Conservation (phyloP, 345 rosid species). For the Raphanus sativus region DNA sequence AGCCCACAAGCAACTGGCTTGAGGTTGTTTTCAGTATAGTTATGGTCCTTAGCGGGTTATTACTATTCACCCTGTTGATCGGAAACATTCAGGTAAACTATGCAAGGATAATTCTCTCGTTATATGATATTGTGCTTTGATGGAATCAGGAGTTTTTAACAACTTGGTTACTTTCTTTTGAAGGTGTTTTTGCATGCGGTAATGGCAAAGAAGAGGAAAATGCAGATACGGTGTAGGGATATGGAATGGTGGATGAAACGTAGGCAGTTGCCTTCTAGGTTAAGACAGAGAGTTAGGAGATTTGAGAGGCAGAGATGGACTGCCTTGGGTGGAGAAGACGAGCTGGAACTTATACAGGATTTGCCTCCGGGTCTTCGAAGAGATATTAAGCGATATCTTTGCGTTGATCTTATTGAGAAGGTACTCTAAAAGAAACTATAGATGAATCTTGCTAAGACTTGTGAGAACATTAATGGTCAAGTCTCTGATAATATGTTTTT, state of each 20-base stretch:
- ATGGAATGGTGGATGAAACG: conserved; percentile 96
- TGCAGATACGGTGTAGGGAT: conserved; percentile 79
- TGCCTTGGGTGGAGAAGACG: conserved; percentile 74
- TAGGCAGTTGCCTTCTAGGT: conserved; percentile 75
- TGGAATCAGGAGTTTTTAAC: conserved; percentile 3
- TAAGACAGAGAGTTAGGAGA: conserved; percentile 77
- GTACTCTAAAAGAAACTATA: conserved; percentile 33
- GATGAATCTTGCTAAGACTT: background rate
- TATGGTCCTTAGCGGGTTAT: conserved; percentile 70
- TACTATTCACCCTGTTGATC: conserved; percentile 78
- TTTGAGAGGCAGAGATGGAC: conserved; percentile 75
- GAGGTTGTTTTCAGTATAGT: conserved; percentile 79
- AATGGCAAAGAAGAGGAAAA: conserved; percentile 70
- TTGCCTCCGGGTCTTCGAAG: conserved; percentile 86
- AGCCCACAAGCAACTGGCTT: conserved; percentile 74
- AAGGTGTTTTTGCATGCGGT: conserved; percentile 77
- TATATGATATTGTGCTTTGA: conserved; percentile 2
- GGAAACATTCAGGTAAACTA: conserved; percentile 80
- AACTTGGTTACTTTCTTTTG: background rate
- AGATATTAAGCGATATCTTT: conserved; percentile 80
- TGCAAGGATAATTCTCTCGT: conserved; percentile 8
- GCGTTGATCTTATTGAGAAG: conserved; percentile 81
- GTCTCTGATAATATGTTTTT: conserved; percentile 14
- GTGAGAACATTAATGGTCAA: background rate
- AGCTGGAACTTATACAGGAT: conserved; percentile 65